A percentile compares a stretch with the other conserved stretches of the same genome.
phyloP scores from a whole-genome alignment of 1,284 basidiomycete species.

The Cutaneotrichosporon sp. region DNA sequence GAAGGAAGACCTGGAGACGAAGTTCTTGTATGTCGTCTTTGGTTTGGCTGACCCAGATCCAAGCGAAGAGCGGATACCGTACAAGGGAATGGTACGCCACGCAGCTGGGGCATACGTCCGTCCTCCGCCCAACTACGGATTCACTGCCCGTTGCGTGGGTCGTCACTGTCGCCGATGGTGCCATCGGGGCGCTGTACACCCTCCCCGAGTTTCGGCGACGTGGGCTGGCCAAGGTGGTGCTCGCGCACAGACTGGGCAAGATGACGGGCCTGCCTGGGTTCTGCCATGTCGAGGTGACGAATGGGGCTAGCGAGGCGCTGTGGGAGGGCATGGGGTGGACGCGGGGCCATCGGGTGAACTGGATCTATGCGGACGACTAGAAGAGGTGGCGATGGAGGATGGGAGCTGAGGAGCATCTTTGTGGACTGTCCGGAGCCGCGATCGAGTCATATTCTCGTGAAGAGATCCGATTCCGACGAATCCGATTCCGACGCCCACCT shows the following conservation, averaged over 20 bases:
- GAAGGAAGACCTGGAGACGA: slow-evolving; percentile 22
- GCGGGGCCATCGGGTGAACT: slow-evolving; percentile 22
- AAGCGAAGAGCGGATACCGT: slow-evolving; percentile 15
- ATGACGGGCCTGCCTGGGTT: slow-evolving; percentile 14
- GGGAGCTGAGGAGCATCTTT: too few species aligned
- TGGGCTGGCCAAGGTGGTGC: slow-evolving; percentile 32
- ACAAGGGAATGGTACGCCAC: slow-evolving; percentile 24
- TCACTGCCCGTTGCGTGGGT: slow-evolving; percentile 26
- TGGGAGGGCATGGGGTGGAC: slow-evolving; percentile 31
- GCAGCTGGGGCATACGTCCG: slow-evolving; percentile 22
- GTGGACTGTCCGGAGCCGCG: too few species aligned
- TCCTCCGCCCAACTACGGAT: slow-evolving; percentile 10
- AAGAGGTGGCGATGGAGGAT: too few species aligned
- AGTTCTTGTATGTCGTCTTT: slow-evolving; percentile 19
- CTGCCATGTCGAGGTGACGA: slow-evolving; percentile 25
- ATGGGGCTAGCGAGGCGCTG: slow-evolving; percentile 26
- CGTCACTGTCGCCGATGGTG: slow-evolving; percentile 30
- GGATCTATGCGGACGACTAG: slow-evolving; percentile 18
- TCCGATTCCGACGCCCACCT: too few species aligned
- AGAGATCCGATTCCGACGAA: too few species aligned
- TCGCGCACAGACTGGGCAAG: slow-evolving; percentile 19
- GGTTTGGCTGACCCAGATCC: slow-evolving; percentile 18
- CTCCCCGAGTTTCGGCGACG: slow-evolving; percentile 25
- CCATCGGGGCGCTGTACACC: slow-evolving; percentile 33
- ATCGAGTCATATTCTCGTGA: too few species aligned